Percentiles rank a stretch among this genome's conserved stretches.
Conservation (phyloP, 1,284 basidiomycete species). For the Exobasidium rhododendri region DNA sequence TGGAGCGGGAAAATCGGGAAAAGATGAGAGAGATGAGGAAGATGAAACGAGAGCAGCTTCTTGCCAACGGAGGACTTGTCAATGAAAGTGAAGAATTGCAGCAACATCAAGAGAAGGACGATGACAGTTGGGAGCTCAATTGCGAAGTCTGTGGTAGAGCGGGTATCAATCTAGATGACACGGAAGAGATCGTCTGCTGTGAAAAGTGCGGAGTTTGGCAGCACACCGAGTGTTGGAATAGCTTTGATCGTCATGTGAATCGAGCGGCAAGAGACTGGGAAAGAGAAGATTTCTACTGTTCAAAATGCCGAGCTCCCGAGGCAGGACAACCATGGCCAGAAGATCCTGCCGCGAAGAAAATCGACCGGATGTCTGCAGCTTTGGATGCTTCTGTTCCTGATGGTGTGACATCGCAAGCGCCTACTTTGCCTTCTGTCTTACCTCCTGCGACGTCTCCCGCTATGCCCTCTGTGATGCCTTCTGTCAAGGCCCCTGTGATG, state of each 20-base stretch:
- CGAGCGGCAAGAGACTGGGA: slow-evolving; percentile 38
- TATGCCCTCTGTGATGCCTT: no score
- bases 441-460: no score
- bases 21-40: slow-evolving; percentile 59
- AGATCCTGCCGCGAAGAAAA: slow-evolving; percentile 16
- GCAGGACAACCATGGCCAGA: slow-evolving; percentile 23
- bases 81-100: slow-evolving; percentile 6
- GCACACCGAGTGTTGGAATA: slow-evolving; percentile 53
- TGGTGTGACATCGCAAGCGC: no score
- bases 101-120: slow-evolving; percentile 26
- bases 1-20: slow-evolving; percentile 35
- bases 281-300: slow-evolving; percentile 38
- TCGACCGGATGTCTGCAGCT: background rate
- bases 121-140: slow-evolving; percentile 74
- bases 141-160: slow-evolving; percentile 74
- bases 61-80: slow-evolving; percentile 56
- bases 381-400: background rate
- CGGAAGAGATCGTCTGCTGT: slow-evolving; percentile 72
- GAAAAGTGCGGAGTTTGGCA: slow-evolving; percentile 72
- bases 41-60: slow-evolving; percentile 63
- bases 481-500: background rate
- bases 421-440: no score
- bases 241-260: slow-evolving; percentile 33
- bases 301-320: slow-evolving; percentile 31
- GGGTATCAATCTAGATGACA: slow-evolving; percentile 74